These are phyloP conservation scores for Sordariomycetes sp. DNA, from an alignment of 2,329 filamentous ascomycete genomes.

Conservation along the genomic window DNA sequence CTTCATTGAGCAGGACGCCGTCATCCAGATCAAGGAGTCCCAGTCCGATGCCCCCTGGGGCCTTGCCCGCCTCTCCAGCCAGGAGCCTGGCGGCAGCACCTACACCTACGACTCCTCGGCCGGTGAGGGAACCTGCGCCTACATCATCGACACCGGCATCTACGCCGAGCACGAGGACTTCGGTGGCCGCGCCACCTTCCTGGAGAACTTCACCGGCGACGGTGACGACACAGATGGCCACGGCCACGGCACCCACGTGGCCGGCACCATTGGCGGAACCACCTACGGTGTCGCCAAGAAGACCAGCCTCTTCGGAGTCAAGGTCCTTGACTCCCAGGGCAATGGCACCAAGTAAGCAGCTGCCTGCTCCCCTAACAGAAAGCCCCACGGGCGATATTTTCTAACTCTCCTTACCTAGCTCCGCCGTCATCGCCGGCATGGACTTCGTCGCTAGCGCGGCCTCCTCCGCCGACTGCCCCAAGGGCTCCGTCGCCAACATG, in stretches of 20 bases:
- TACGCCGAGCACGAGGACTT: slow-evolving; percentile 93
- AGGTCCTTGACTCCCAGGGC: slow-evolving; percentile 94
- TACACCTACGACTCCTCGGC: slow-evolving; percentile 84
- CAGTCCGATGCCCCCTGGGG: slow-evolving; percentile 73
- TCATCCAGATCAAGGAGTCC: slow-evolving; percentile 67
- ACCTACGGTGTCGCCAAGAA: slow-evolving; percentile 99
- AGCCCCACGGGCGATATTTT: not conserved
- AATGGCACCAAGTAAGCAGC: slow-evolving; percentile 26
- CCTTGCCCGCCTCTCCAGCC: slow-evolving; percentile 94
- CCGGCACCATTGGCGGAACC: slow-evolving; percentile 91
- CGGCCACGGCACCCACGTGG: slow-evolving; percentile 98
- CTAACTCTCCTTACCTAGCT: not conserved
- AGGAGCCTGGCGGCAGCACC: slow-evolving; percentile 87
- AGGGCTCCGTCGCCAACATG: slow-evolving; percentile 27
- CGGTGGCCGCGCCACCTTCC: slow-evolving; percentile 89
- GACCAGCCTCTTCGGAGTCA: slow-evolving; percentile 91
- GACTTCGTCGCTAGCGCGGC: slow-evolving; percentile 22
- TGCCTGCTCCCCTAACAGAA: not conserved
- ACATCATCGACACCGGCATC: slow-evolving; percentile 96
- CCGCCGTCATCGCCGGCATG: slow-evolving; percentile 16
- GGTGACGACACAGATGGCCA: slow-evolving; percentile 91
- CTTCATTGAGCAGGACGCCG: slow-evolving; percentile 87
- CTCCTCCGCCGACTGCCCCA: slow-evolving; percentile 11
- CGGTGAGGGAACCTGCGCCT: slow-evolving; percentile 96
- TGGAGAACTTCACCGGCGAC: slow-evolving; percentile 80